A percentile compares a stretch with the other conserved stretches of the same genome.
These are phyloP conservation scores for Russula brevipes DNA, from an alignment of 768 basidiomycete species.

Conservation along the genomic window DNA sequence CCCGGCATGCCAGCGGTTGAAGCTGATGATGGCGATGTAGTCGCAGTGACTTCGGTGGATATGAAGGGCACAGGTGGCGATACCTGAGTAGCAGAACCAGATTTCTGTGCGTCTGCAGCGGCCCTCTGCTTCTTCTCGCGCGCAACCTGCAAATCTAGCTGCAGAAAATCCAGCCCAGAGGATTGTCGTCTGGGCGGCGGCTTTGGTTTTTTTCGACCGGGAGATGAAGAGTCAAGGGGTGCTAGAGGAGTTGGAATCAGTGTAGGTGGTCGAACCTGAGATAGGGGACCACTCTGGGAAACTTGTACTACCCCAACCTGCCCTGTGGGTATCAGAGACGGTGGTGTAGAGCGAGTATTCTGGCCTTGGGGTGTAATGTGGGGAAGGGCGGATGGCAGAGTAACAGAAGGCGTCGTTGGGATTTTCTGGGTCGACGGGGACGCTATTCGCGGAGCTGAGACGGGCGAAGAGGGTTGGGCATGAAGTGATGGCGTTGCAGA, in stretches of 20 bases:
- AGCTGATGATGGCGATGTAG: not conserved
- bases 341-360: not conserved
- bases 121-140: slow-evolving; percentile 13
- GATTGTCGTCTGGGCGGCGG: slow-evolving; percentile 6
- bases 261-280: not conserved
- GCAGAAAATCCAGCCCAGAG: slow-evolving; percentile 15
- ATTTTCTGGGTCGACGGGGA: not conserved
- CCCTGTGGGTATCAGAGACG: not conserved
- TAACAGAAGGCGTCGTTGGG: not conserved
- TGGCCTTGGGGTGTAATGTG: not conserved
- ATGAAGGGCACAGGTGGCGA: not conserved
- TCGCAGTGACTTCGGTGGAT: not conserved
- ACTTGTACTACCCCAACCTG: not conserved
- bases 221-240: not conserved
- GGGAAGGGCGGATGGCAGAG: not conserved
- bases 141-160: slow-evolving; percentile 12
- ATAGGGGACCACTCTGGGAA: not conserved
- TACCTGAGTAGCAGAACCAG: not conserved
- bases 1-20: not conserved
- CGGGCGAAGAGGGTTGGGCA: not conserved
- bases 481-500: not conserved
- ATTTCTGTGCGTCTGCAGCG: not conserved
- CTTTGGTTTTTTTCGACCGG: not conserved
- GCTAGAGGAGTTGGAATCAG: not conserved
- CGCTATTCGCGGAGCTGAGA: not conserved